Conservation (phyloP, 2,329 filamentous ascomycete genomes). For the Sporothrix variecibatus region DNA sequence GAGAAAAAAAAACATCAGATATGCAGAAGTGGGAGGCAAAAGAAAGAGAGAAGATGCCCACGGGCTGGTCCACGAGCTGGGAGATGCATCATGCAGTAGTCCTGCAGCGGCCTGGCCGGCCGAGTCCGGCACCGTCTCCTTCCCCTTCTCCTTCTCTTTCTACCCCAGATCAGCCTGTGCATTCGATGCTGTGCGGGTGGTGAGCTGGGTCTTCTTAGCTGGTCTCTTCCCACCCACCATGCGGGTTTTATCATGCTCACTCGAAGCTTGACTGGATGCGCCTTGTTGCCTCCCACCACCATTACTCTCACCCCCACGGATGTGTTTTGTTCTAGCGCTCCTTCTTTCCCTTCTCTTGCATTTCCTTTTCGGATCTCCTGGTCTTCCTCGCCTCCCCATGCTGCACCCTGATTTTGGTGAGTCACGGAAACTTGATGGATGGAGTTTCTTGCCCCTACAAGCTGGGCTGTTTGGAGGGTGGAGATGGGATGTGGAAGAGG, state of each 20-base stretch:
- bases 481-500: not conserved
- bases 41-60: not conserved
- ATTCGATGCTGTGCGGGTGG: not conserved
- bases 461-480: not conserved
- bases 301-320: constrained; percentile 9
- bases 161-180: not conserved
- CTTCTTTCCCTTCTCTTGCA: not conserved
- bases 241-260: not conserved
- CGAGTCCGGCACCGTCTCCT: not conserved
- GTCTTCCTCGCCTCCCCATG: too few relatives aligned
- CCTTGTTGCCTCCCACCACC: not conserved
- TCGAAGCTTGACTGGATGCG: too few relatives aligned
- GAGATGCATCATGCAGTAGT: not conserved
- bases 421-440: not conserved
- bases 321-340: not conserved
- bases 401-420: not conserved
- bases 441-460: not conserved
- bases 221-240: not conserved
- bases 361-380: not conserved
- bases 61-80: not conserved
- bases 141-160: not conserved
- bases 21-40: not conserved
- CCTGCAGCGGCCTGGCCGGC: constrained; percentile 18
- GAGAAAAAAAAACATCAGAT: too few relatives aligned
- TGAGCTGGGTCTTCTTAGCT: not conserved